Percentiles rank a stretch among this genome's conserved stretches.
These are phyloP conservation scores for Neonectria hederae DNA, from an alignment of 2,329 filamentous ascomycete species.

Conservation along the genomic window DNA sequence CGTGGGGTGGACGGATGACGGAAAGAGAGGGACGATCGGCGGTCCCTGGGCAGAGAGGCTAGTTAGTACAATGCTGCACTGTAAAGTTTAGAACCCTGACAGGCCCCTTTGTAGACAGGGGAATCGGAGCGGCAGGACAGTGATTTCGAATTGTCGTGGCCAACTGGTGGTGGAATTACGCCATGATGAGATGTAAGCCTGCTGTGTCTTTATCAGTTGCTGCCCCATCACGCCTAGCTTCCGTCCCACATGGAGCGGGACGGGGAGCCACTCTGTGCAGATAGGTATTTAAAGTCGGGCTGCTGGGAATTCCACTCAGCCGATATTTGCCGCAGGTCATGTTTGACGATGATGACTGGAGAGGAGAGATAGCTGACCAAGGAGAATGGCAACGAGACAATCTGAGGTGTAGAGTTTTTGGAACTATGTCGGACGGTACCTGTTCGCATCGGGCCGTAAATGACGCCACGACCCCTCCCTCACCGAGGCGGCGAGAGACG, in stretches of 20 bases:
- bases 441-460: constrained; percentile 6
- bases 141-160: constrained; percentile 4
- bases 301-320: constrained; percentile 15
- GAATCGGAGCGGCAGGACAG: constrained; percentile 14
- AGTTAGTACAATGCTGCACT: background rate
- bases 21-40: constrained; percentile 3
- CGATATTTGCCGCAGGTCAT: constrained; percentile 18
- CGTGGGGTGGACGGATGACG: constrained; percentile 11
- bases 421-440: background rate
- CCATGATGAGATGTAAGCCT: constrained; percentile 22
- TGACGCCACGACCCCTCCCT: background rate
- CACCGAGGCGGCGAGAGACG: background rate
- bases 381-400: constrained; percentile 14
- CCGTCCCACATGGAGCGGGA: constrained; percentile 38
- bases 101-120: constrained; percentile 2
- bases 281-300: constrained; percentile 30
- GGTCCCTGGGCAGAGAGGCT: constrained; percentile 7
- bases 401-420: background rate
- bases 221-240: constrained; percentile 32
- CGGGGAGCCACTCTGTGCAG: constrained; percentile 33
- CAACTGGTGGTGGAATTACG: constrained; percentile 18
- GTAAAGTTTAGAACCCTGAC: constrained; percentile 13
- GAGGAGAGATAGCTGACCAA: constrained; percentile 14
- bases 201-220: constrained; percentile 36
- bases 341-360: background rate